Conservation (phyloP, 176 grass and related monocot genomes). For the Cymbopogon citratus region DNA sequence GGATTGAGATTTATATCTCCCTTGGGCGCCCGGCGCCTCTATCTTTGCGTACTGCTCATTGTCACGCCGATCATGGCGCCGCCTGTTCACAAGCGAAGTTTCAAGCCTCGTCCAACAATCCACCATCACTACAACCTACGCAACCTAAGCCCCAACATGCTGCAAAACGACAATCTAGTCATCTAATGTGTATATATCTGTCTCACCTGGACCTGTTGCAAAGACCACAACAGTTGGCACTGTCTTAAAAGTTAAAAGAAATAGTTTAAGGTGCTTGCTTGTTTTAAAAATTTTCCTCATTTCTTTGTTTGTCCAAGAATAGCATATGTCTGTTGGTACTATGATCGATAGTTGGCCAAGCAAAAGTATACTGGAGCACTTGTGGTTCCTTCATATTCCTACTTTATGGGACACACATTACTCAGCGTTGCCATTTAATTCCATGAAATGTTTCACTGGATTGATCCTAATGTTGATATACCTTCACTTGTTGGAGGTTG, state of each 20-base stretch:
- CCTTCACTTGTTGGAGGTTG: background rate
- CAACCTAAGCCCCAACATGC: too few relatives aligned
- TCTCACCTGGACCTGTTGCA: background rate
- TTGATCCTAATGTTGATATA: background rate
- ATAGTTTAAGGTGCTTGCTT: background rate
- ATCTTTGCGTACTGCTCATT: too few relatives aligned
- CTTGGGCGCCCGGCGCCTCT: too few relatives aligned
- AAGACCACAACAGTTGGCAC: background rate
- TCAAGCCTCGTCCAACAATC: too few relatives aligned
- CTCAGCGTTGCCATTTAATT: background rate
- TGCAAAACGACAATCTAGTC: background rate
- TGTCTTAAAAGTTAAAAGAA: background rate
- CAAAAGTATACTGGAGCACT: background rate
- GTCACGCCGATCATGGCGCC: too few relatives aligned
- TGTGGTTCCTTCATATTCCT: background rate
- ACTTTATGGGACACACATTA: background rate
- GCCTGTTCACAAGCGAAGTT: too few relatives aligned
- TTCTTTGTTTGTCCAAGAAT: background rate
- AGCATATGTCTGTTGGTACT: background rate
- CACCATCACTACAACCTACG: too few relatives aligned
- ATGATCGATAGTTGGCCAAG: background rate
- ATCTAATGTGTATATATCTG: background rate
- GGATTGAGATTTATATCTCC: too few relatives aligned
- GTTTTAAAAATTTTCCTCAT: background rate
- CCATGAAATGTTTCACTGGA: background rate